Evolutionary conservation across 768 basidiomycete genomes (phyloP).

Genomic region (Hygrocybe punicea): DNA sequence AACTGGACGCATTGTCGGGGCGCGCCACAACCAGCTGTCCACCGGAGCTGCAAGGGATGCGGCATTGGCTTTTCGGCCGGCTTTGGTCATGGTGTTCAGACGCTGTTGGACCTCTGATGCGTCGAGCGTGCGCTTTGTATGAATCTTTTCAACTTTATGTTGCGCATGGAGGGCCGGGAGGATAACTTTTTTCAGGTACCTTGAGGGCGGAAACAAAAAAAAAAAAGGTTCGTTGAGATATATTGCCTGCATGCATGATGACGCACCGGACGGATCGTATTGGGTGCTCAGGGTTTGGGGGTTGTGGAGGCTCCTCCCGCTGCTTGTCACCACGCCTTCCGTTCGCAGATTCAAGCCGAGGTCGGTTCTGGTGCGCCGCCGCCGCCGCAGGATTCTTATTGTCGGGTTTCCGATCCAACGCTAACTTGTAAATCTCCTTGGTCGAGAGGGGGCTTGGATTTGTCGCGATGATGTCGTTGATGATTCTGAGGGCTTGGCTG

Average conservation of each 20-base stretch:
- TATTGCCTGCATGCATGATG: not conserved
- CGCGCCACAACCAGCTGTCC: conserved; percentile 42
- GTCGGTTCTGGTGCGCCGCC: not conserved
- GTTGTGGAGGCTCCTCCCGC: conserved; percentile 16
- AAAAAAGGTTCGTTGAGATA: not conserved
- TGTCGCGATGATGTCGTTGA: conserved; percentile 30
- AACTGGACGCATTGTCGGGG: not conserved
- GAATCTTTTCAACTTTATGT: conserved; percentile 43
- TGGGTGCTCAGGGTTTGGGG: conserved; percentile 44
- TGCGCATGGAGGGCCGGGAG: conserved; percentile 45
- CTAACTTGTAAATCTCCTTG: conserved; percentile 38
- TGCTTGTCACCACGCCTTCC: conserved; percentile 3
- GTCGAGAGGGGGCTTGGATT: conserved; percentile 36
- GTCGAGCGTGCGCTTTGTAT: conserved; percentile 29
- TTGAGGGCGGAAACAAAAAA: conserved; percentile 18
- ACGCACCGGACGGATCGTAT: conserved; percentile 55
- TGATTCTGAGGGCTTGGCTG: conserved; percentile 23
- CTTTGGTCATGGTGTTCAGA: not conserved
- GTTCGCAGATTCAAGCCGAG: not conserved
- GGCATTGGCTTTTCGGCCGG: not conserved
- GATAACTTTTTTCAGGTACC: conserved; percentile 54
- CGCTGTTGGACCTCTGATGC: conserved; percentile 6
- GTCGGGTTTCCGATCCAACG: conserved; percentile 25
- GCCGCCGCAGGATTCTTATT: conserved; percentile 21
- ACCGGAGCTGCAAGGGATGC: conserved; percentile 18